Percentiles rank a stretch among this genome's conserved stretches.
These are phyloP conservation scores for Gaertneriomyces semiglobifer DNA, from an alignment of 192 early-diverging fungal species.

Conservation along the genomic window DNA sequence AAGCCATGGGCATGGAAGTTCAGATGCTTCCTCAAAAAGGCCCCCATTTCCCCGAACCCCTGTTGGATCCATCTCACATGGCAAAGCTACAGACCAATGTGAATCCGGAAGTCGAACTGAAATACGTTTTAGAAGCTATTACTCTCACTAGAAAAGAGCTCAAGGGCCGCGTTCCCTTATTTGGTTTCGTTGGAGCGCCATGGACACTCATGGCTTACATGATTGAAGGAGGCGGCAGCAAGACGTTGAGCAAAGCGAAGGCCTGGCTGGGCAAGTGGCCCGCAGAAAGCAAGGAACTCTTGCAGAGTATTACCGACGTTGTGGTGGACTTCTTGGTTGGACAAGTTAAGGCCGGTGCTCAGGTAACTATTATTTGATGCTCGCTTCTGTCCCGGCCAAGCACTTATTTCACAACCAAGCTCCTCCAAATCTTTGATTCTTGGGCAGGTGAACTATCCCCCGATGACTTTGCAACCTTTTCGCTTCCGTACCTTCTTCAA, in stretches of 20 bases:
- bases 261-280: constrained; percentile 82
- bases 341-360: constrained; percentile 94
- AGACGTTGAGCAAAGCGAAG: constrained; percentile 86
- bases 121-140: constrained; percentile 92
- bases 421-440: constrained; percentile 96
- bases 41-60: constrained; percentile 83
- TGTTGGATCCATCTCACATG: constrained; percentile 70
- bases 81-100: constrained; percentile 55
- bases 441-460: constrained; percentile 93
- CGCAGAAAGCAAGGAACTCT: constrained; percentile 69
- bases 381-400: background rate
- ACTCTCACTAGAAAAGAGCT: constrained; percentile 85
- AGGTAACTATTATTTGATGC: constrained; percentile 45
- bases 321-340: constrained; percentile 82
- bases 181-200: constrained; percentile 95
- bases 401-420: constrained; percentile 42
- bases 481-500: constrained; percentile 82
- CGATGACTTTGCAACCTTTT: constrained; percentile 74
- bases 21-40: constrained; percentile 89
- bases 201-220: constrained; percentile 99
- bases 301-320: constrained; percentile 79
- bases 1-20: constrained; percentile 93
- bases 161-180: constrained; percentile 81
- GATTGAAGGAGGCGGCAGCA: constrained; percentile 96
- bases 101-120: constrained; percentile 72